Conservation (phyloP, 1,139 yeast genomes). For the Hansenula anomala region DNA sequence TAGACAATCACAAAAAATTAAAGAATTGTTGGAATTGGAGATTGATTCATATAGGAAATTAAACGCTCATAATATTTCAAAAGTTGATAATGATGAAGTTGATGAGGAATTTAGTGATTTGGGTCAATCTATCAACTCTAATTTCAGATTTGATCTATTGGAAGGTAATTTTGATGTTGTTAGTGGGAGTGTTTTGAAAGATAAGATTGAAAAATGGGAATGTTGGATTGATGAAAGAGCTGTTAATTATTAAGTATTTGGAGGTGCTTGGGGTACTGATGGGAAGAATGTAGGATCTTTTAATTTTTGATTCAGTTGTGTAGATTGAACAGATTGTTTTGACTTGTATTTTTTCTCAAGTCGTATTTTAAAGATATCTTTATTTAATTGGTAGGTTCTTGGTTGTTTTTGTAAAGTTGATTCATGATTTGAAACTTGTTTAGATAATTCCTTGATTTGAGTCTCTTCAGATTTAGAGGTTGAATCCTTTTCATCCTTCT, state of each 20-base stretch:
- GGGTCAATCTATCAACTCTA: slow-evolving; percentile 31
- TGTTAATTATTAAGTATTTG: slow-evolving; percentile 33
- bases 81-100: slow-evolving; percentile 35
- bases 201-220: slow-evolving; percentile 55
- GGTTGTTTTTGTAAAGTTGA: slow-evolving; percentile 31
- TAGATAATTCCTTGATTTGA: slow-evolving; percentile 26
- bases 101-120: slow-evolving; percentile 39
- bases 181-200: slow-evolving; percentile 64
- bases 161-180: slow-evolving; percentile 72
- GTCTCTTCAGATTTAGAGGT: slow-evolving; percentile 14
- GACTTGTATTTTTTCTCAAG: slow-evolving; percentile 38
- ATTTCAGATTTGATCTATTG: slow-evolving; percentile 56
- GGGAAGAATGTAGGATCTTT: slow-evolving; percentile 45
- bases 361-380: slow-evolving; percentile 49
- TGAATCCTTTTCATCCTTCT: slow-evolving; percentile 5
- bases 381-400: slow-evolving; percentile 45
- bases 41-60: slow-evolving; percentile 51
- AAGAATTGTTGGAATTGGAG: slow-evolving; percentile 55
- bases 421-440: slow-evolving; percentile 23
- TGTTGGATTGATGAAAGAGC: slow-evolving; percentile 77
- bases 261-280: slow-evolving; percentile 20
- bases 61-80: slow-evolving; percentile 36
- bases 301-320: slow-evolving; percentile 19
- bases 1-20: slow-evolving; percentile 60
- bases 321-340: slow-evolving; percentile 33